phyloP scores from a whole-genome alignment of 345 rosid genomes.

The Hypericum androsaemum region DNA sequence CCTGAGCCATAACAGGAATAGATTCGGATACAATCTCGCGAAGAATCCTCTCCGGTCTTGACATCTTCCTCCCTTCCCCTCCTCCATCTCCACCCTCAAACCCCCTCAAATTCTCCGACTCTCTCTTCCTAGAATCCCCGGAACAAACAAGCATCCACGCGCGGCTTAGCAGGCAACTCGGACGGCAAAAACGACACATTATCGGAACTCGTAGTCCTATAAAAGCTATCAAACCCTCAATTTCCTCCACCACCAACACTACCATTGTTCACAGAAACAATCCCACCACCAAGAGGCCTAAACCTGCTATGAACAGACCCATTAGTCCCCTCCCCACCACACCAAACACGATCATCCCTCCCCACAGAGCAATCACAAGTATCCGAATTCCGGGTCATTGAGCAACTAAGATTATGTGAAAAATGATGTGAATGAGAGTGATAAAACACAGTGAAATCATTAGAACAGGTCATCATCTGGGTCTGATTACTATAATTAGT shows the following conservation, averaged over 20 bases:
- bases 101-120: conserved; percentile 42
- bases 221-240: conserved; percentile 30
- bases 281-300: conserved; percentile 82
- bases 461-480: conserved; percentile 55
- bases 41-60: conserved; percentile 60
- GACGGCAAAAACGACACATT: conserved; percentile 85
- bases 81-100: conserved; percentile 42
- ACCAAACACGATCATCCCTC: conserved; percentile 82
- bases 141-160: conserved; percentile 43
- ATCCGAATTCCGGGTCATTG: conserved; percentile 77
- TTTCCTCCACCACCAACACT: conserved; percentile 20
- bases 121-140: conserved; percentile 58
- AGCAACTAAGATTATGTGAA: conserved; percentile 94
- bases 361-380: conserved; percentile 62
- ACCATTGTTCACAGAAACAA: conserved; percentile 42
- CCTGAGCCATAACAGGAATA: conserved; percentile 52
- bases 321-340: conserved; percentile 96
- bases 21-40: conserved; percentile 61
- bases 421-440: conserved; percentile 70
- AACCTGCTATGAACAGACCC: conserved; percentile 97
- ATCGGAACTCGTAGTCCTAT: conserved; percentile 53
- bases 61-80: conserved; percentile 27
- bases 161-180: conserved; percentile 68
- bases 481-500: conserved; percentile 45
- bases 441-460: conserved; percentile 71